Evolutionary conservation across 2,329 filamentous ascomycete species (phyloP), one percentile per base, ranked within the genome.

Genomic region (Penicillium crustosum): DNA sequence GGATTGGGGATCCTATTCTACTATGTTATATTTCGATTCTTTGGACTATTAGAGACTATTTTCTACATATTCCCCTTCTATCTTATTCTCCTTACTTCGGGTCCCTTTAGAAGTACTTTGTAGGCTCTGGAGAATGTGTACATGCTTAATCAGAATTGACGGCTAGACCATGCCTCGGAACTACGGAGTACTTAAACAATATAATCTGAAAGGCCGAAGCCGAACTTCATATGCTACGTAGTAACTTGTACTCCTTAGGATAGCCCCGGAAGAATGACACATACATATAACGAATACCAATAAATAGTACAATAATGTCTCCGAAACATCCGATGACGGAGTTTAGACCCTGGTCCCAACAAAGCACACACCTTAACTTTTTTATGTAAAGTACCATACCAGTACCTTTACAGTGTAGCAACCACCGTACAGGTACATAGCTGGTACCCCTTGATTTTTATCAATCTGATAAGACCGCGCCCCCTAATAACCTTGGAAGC

Each of bases 391-490:
- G 55, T 57, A 57, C 42, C 21, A 2, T 9, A 15, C 6, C 2
- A 15, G 55, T 57, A 57, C 42, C 42, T 31, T 27, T 9, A 25
- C n/a, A 21, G 15, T 57, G n/a, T 13, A n/a, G 13, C 6, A 21
- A 19, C 36, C 29, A 48, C n/a, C 15, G 21, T 29, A 35, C 6
- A n/a, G 42, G 49, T 57, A 57, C 55, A 13, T 10, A 6, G 3
- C 2, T 8, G 50, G 41, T 57, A 57, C 55, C n/a, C 25, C 25
- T 25, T 27, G 17, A 48, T 23, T 13, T 13, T 57, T 53, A 57
- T 57, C 55, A 53, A 53, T 53, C 49, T 31, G 55, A 57, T 57
- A 57, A 57, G 49, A 57, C 21, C 13, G 7, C 49, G 7, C 49
- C 36, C 55, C 39, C 31, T 17, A 23, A n/a, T 9, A 49, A 25